Percentiles rank a stretch among this genome's conserved stretches.
Evolutionary conservation across 2,329 filamentous ascomycete genomes (phyloP).

Genomic region (Dothistroma septosporum): DNA sequence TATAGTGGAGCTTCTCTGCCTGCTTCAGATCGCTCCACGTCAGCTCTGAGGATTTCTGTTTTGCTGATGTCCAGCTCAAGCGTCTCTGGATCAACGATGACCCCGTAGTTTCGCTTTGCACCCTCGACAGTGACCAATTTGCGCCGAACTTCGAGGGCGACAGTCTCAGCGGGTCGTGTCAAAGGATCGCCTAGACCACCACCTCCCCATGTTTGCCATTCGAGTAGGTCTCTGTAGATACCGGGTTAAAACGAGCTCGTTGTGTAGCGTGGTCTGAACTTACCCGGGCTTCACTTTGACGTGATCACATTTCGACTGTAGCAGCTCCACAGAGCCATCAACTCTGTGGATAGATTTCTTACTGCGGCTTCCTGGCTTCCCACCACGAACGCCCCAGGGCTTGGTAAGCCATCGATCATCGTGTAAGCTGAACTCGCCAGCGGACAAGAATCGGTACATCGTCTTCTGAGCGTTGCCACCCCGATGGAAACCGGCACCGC

Average conservation of each 20-base stretch:
- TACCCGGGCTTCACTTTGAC: conserved; percentile 26
- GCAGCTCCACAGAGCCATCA: conserved; percentile 16
- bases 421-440: conserved; percentile 27
- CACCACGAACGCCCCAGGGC: conserved; percentile 27
- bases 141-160: conserved; percentile 25
- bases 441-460: conserved; percentile 25
- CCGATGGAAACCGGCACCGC: conserved; percentile 26
- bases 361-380: conserved; percentile 25
- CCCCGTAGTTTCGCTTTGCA: conserved; percentile 24
- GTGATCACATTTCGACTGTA: conserved; percentile 26
- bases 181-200: conserved; percentile 25
- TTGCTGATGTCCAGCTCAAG: conserved; percentile 21
- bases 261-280: background rate
- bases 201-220: conserved; percentile 28
- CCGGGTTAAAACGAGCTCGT: background rate
- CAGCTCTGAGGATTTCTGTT: conserved; percentile 23
- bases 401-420: conserved; percentile 27
- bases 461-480: conserved; percentile 26
- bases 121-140: conserved; percentile 24
- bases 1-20: conserved; percentile 22
- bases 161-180: conserved; percentile 23
- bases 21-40: conserved; percentile 25
- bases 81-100: conserved; percentile 21
- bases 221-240: conserved; percentile 20
- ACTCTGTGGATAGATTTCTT: conserved; percentile 22